Evolutionary conservation across 2,329 filamentous ascomycete genomes (phyloP), one percentile per base, ranked within the genome.

Genomic region (Botrytis fragariae): DNA sequence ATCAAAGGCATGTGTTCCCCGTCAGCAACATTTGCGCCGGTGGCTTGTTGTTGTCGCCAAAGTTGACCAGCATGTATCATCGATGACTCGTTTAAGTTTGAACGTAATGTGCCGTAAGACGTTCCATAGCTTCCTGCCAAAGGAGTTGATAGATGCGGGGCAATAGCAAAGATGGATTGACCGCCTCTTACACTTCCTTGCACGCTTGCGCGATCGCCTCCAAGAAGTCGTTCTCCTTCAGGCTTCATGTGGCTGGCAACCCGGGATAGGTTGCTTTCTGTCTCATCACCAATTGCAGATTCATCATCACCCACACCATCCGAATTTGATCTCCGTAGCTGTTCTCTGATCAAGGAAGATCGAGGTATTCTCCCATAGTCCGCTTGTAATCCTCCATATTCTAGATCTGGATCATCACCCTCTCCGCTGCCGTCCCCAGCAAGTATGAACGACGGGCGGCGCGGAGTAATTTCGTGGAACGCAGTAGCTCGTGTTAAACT

Each of bases 401-500:
- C 72, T 48, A 79, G 71, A 57, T 71, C 69, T 32, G 77, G 75
- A 29, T 75, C 77, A 29, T 74, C 78, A 6, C 70, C 75, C 25
- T 71, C 74, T 51, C 54, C 65, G 10, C 70, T 32, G 37, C 44
- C 29, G n/a, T 88, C 86, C 61, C 90, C 88, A 3, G 87, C 86
- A 75, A 90, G 87, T 71, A 93, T 86, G 80, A 97, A 94, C 48
- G 93, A 91, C 22, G 91, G 90, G 25, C 91, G 89, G 72, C 93
- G 91, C 8, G 94, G 93, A 48, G 96, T 91, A 77, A 97, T 93
- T 82, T 98, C 95, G 76, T 90, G 88, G 82, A 98, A 98, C 73
- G 88, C 91, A 39, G 94, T 94, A 54, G 95, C 95, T 81, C 95
- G 91, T 83, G 95, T 93, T 92, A 94, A 97, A 78, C 93, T 97